These are phyloP conservation scores for Trypanosoma caninum DNA, from an alignment of 208 protist genomes.

Conservation along the genomic window DNA sequence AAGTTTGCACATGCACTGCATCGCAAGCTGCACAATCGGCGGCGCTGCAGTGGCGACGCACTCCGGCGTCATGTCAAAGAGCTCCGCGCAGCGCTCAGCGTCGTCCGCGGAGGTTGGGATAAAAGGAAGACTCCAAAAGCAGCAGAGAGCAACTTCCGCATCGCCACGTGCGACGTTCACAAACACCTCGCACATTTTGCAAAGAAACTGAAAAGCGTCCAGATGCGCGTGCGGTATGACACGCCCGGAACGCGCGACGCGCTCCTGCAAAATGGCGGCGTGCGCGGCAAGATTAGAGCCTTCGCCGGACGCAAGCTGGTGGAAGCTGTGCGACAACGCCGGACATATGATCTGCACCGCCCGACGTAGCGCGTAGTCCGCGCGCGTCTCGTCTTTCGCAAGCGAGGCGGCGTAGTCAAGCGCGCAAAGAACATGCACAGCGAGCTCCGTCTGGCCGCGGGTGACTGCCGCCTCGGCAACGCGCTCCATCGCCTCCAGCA, in stretches of 20 bases:
- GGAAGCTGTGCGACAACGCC: conserved; percentile 54
- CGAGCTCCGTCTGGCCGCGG: conserved; percentile 41
- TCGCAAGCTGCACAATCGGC: conserved; percentile 33
- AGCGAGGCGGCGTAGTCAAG: conserved; percentile 31
- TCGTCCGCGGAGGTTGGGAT: conserved; percentile 31
- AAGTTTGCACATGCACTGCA: conserved; percentile 25
- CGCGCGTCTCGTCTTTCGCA: conserved; percentile 24
- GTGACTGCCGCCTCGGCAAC: conserved; percentile 53
- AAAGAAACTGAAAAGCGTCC: conserved; percentile 30
- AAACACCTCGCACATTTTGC: conserved; percentile 62
- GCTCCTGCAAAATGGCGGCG: conserved; percentile 35
- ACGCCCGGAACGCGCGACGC: conserved; percentile 13
- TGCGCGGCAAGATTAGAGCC: conserved; percentile 40
- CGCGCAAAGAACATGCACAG: conserved; percentile 50
- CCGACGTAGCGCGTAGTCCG: conserved; percentile 34
- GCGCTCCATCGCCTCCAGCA: conserved; percentile 50
- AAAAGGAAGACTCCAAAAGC: conserved; percentile 59
- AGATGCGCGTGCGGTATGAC: conserved; percentile 4
- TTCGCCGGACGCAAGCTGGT: conserved; percentile 36
- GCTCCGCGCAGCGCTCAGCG: conserved; percentile 21
- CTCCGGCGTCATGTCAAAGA: conserved; percentile 26
- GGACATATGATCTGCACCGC: conserved; percentile 60
- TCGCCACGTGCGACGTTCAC: conserved; percentile 30
- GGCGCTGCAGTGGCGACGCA: conserved; percentile 23
- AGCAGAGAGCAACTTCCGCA: conserved; percentile 32